Evolutionary conservation across 306 rosid species (phyloP), one percentile per base, ranked within the genome.

Genomic region (Quercus engelmannii): DNA sequence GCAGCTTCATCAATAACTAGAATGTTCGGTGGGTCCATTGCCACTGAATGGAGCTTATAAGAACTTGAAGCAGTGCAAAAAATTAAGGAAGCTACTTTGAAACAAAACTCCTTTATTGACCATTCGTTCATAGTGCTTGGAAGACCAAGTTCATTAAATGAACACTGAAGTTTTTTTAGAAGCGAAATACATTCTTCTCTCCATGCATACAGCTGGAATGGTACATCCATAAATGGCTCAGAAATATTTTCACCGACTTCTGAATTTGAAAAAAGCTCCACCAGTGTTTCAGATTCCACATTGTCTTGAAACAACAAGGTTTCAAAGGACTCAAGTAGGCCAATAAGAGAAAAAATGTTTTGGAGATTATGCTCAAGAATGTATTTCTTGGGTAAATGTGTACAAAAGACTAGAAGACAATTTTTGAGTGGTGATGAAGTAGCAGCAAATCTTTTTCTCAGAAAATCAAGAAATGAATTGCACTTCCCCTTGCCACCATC

Each of bases 1-100:
- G 97, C 94, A 52, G 97, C 98, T 88, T 93, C 98, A 63, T 93
- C 98, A 76, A 93, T 87, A 25, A 91, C 90, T 69, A 93, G 80
- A 78, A 89, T 18, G 6, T 75, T 52, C 15, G 88, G 77, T 6
- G 97, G 92, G 20, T 76, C 14, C 79, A 88, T 89, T 38, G 0
- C 18, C 75, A 86, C 80, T 11, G 81, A 77, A 67, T 87, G 89
- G 23, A 93, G 79, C 83, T 81, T 81, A 80, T 30, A 88, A 13
- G 98, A 91, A 72, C 88, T 91, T 26, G 96, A 93, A 5, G 90
- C 89, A 14, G 98, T 91, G 86, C 76, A 89, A 74, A 93, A 91
- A 63, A 91, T 81, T 77, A 93, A 74, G 23, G 91, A 87, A 61
- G 97, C 90, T 19, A 83, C 65, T 83, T 70, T 85, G 20, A 91